Evolutionary conservation across 139 green algal genomes (phyloP), one percentile per base, ranked within the genome.

Genomic region (Dunaliella primolecta): DNA sequence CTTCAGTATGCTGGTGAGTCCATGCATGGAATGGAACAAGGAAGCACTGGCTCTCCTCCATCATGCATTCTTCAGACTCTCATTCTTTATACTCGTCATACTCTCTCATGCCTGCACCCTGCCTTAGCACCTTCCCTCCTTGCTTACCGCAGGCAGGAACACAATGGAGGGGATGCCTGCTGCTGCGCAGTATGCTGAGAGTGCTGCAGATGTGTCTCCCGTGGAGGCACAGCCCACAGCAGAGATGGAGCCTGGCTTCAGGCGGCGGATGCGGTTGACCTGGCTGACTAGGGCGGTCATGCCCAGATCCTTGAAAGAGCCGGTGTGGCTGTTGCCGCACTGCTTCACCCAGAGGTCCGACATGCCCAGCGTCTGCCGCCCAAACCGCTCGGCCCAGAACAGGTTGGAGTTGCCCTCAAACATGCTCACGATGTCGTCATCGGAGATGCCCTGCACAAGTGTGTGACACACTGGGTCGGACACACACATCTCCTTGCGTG

Each of bases 381-480:
- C 97, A 88, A 98, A 99, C 21, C 97, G 93, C 92, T 99, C 97
- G 11, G 97, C 97, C 97, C 97, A 99, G 88, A 99, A 99, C 86
- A 99, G 89, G 92, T 99, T 99, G 87, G 86, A 95, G 94, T 98
- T 99, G 85, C 97, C 97, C 92, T 99, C 97, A 89, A 99, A 99
- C 97, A 99, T 99, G 85, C 85, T 94, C 20, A 99, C 96, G 72
- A 99, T 98, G 88, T 99, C 95, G 31, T 99, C 94, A 86, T 98
- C 93, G 38, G 88, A 88, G 46, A 99, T 94, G 70, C 91, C 86
- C 93, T 96, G 34, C 57, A 78, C 57, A 31, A 30, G 29, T 29
- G 25, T 34, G 55, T 77, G 71, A n/a, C n/a, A n/a, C 56, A 72
- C 21, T 15, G 20, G 21, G 21, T 15, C 56, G 56, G n/a, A n/a